These are phyloP conservation scores for Phaeotremella skinneri DNA, from an alignment of 768 basidiomycete species.

Conservation along the genomic window DNA sequence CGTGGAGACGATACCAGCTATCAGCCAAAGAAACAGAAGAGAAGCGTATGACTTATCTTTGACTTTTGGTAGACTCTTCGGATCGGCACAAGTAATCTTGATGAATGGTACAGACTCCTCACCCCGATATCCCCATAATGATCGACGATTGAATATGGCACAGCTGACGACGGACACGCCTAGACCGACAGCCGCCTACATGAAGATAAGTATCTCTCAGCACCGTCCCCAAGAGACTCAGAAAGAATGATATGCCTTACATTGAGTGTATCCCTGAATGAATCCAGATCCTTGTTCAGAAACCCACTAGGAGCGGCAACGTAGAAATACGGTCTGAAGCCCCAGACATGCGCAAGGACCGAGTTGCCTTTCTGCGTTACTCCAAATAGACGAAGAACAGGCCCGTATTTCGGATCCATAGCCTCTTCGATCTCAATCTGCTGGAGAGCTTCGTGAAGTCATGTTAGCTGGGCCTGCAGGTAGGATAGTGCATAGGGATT, in stretches of 20 bases:
- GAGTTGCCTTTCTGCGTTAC: conserved; percentile 89
- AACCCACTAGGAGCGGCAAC: conserved; percentile 83
- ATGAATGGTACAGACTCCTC: conserved; percentile 77
- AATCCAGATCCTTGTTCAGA: conserved; percentile 61
- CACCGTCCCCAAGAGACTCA: too few species aligned
- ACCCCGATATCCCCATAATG: conserved; percentile 84
- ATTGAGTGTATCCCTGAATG: conserved; percentile 71
- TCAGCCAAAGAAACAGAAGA: conserved; percentile 3
- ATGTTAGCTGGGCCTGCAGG: not conserved
- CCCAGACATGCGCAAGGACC: conserved; percentile 75
- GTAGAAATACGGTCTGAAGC: conserved; percentile 92
- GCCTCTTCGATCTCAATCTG: conserved; percentile 88
- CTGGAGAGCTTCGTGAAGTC: conserved; percentile 69
- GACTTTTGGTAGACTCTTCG: conserved; percentile 76
- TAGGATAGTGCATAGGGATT: conserved; percentile 1
- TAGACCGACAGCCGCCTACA: not conserved
- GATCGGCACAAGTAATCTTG: conserved; percentile 73
- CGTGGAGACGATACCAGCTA: conserved; percentile 46
- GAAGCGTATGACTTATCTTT: conserved; percentile 68
- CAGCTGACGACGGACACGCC: conserved; percentile 25
- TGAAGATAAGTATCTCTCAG: not conserved
- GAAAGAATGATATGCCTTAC: conserved; percentile 55
- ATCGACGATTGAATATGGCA: conserved; percentile 65
- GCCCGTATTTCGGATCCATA: conserved; percentile 57
- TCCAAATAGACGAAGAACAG: conserved; percentile 71